These are phyloP conservation scores for Kwoniella dendrophila DNA, from an alignment of 768 basidiomycete genomes.

Conservation along the genomic window DNA sequence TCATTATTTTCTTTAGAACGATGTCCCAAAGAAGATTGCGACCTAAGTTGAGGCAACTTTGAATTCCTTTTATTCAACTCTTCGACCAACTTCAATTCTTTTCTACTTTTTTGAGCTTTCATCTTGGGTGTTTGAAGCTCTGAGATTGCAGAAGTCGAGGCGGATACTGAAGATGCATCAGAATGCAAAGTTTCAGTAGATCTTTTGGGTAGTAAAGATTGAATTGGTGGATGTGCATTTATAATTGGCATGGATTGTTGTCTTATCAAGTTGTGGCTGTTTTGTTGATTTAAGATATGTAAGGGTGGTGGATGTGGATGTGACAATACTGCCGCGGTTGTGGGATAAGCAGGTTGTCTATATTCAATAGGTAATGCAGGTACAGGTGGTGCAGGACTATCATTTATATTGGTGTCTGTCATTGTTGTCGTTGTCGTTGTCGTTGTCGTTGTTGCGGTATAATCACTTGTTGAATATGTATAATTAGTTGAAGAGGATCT, in stretches of 20 bases:
- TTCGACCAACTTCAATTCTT: slow-evolving; percentile 26
- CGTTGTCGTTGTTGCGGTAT: not conserved
- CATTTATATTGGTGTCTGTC: not conserved
- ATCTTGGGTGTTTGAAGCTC: slow-evolving; percentile 17
- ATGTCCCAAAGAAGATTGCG: slow-evolving; percentile 3
- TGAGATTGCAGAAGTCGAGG: slow-evolving; percentile 1
- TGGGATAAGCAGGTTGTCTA: slow-evolving; percentile 6
- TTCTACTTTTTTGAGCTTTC: slow-evolving; percentile 9
- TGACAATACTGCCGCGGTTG: too few species aligned
- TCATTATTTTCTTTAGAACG: not conserved
- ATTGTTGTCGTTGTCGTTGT: not conserved
- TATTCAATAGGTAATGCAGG: slow-evolving; percentile 11
- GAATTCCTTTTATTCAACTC: slow-evolving; percentile 22
- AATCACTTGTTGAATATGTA: not conserved
- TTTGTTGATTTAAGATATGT: not conserved
- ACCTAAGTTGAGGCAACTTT: slow-evolving; percentile 2
- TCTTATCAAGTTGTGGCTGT: not conserved
- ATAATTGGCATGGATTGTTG: not conserved
- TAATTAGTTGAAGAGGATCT: not conserved
- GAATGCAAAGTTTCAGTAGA: slow-evolving; percentile 32
- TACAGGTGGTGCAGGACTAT: slow-evolving; percentile 14
- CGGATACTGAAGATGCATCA: slow-evolving; percentile 5
- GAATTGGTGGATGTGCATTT: slow-evolving; percentile 18
- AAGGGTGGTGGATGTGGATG: slow-evolving; percentile 34
- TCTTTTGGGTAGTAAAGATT: slow-evolving; percentile 10